Percentiles rank a stretch among this genome's conserved stretches.
Evolutionary conservation across 1,139 yeast genomes (phyloP).

Genomic region (Lodderomyces elongisporus): DNA sequence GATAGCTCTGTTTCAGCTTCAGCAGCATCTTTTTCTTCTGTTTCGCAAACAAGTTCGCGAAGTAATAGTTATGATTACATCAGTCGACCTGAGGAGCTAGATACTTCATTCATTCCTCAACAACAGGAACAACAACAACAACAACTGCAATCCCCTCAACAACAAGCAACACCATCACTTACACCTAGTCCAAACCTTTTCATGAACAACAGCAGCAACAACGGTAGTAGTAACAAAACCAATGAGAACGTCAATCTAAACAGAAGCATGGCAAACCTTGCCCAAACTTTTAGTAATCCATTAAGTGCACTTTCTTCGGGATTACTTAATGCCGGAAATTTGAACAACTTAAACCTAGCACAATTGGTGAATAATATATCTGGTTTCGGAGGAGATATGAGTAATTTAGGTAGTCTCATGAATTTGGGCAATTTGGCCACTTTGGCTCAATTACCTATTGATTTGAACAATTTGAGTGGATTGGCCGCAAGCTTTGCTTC

Average conservation of each 20-base stretch:
- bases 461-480: constrained; percentile 33
- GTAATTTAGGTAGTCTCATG: constrained; percentile 36
- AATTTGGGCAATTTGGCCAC: constrained; percentile 39
- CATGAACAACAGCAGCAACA: neutral
- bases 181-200: constrained; percentile 15
- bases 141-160: constrained; percentile 11
- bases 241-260: neutral
- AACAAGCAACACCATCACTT: constrained; percentile 20
- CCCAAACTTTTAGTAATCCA: constrained; percentile 11
- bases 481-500: constrained; percentile 10
- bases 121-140: constrained; percentile 1
- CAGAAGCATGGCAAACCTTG: too few species aligned
- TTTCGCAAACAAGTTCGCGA: neutral
- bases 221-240: neutral
- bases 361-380: constrained; percentile 42
- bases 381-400: constrained; percentile 20
- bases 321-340: constrained; percentile 39
- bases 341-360: constrained; percentile 41
- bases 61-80: constrained; percentile 1
- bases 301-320: constrained; percentile 13
- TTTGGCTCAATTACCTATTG: constrained; percentile 42
- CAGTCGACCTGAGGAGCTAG: neutral
- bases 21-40: neutral
- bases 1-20: neutral
- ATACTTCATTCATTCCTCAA: neutral